A percentile compares a stretch with the other conserved stretches of the same genome.
Evolutionary conservation across 768 basidiomycete species (phyloP).

Genomic region (Phylloporus sp.): DNA sequence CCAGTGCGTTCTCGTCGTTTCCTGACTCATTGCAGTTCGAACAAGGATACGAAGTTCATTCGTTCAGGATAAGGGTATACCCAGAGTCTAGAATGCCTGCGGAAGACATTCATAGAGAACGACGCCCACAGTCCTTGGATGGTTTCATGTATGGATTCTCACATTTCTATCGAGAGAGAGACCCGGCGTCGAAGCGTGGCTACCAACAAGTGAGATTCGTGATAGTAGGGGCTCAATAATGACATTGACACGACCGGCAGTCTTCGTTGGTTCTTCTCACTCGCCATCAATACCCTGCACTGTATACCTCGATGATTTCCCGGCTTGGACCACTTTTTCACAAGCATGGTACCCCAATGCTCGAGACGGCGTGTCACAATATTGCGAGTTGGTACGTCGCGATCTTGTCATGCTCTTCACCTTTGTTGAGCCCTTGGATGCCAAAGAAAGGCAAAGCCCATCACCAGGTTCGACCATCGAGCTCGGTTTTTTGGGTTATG

Average conservation of each 20-base stretch:
- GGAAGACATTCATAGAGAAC: slow-evolving; percentile 19
- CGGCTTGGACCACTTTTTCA: slow-evolving; percentile 75
- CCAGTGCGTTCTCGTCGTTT: slow-evolving; percentile 87
- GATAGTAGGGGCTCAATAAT: not conserved
- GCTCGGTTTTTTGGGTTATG: slow-evolving; percentile 79
- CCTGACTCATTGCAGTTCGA: slow-evolving; percentile 86
- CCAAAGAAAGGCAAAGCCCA: slow-evolving; percentile 76
- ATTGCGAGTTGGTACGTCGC: slow-evolving; percentile 74
- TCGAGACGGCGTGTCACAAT: slow-evolving; percentile 84
- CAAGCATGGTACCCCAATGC: slow-evolving; percentile 69
- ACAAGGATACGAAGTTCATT: slow-evolving; percentile 80
- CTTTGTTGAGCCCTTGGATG: slow-evolving; percentile 14
- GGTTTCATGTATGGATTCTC: slow-evolving; percentile 77
- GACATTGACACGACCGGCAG: slow-evolving; percentile 8
- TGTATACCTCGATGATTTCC: slow-evolving; percentile 67
- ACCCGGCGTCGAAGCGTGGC: slow-evolving; percentile 65
- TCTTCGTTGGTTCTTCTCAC: slow-evolving; percentile 71
- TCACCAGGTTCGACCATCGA: slow-evolving; percentile 61
- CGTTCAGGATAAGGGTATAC: slow-evolving; percentile 75
- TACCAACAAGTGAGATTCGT: slow-evolving; percentile 61
- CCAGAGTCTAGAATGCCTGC: slow-evolving; percentile 16
- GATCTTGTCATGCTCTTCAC: not conserved
- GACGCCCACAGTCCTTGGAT: slow-evolving; percentile 43
- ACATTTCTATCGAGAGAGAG: slow-evolving; percentile 69
- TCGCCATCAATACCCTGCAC: slow-evolving; percentile 73